phyloP scores from a whole-genome alignment of 805 yeast genomes.

The Lachancea sp. region DNA sequence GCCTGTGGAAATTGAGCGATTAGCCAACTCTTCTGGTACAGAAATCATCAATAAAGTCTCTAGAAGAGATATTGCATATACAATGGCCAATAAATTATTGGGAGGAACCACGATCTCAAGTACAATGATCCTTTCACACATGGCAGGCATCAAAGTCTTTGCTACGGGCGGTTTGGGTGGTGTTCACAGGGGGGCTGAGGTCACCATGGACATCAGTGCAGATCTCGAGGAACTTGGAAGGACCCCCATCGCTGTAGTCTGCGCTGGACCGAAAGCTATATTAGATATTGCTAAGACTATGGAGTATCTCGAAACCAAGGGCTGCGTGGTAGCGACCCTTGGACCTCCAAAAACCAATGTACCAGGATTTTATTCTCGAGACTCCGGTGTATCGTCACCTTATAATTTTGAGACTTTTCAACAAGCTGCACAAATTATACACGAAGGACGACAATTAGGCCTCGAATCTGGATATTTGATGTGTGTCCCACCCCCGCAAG shows the following conservation, averaged over 20 bases:
- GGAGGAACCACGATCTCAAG: conserved; percentile 92
- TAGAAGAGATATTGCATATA: conserved; percentile 69
- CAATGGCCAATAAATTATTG: conserved; percentile 52
- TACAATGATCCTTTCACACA: conserved; percentile 73
- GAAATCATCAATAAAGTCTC: conserved; percentile 54
- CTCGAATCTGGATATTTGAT: conserved; percentile 65
- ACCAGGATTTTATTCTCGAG: conserved; percentile 79
- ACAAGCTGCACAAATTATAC: conserved; percentile 59
- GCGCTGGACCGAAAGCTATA: conserved; percentile 87
- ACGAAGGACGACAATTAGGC: conserved; percentile 42
- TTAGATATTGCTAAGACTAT: conserved; percentile 73
- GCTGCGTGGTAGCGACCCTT: conserved; percentile 73
- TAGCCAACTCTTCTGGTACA: conserved; percentile 36
- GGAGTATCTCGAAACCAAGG: conserved; percentile 86
- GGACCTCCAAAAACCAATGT: conserved; percentile 48
- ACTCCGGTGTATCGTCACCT: conserved; percentile 69
- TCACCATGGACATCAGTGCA: conserved; percentile 76
- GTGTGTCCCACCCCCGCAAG: conserved; percentile 75
- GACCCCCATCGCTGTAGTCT: conserved; percentile 84
- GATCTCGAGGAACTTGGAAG: conserved; percentile 78
- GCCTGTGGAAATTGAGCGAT: conserved; percentile 39
- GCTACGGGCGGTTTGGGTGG: conserved; percentile 95
- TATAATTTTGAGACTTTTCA: conserved; percentile 46
- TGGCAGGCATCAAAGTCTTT: conserved; percentile 75
- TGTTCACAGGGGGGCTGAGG: conserved; percentile 72